Percentiles rank a stretch among this genome's conserved stretches.
These are phyloP conservation scores for Naganishia vaughanmartiniae DNA, from an alignment of 768 basidiomycete genomes.

Conservation along the genomic window DNA sequence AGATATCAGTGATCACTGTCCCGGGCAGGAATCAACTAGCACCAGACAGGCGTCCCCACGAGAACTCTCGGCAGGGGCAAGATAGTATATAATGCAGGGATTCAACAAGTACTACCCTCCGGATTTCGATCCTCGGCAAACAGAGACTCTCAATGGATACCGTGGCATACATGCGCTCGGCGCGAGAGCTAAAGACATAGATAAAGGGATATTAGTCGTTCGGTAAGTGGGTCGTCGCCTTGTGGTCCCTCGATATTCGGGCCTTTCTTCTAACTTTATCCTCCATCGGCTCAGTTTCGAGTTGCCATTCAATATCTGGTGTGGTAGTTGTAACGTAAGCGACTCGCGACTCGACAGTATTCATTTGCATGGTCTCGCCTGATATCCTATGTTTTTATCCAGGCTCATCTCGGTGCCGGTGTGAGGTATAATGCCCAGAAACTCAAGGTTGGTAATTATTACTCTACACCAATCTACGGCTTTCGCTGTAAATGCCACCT, in stretches of 20 bases:
- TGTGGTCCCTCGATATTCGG: neutral
- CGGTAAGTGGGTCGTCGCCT: conserved; percentile 53
- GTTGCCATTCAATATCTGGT: conserved; percentile 72
- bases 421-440: conserved; percentile 99
- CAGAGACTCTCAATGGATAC: conserved; percentile 52
- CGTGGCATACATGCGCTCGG: conserved; percentile 85
- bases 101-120: conserved; percentile 80
- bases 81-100: conserved; percentile 55
- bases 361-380: neutral
- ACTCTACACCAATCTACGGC: conserved; percentile 87
- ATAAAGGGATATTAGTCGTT: conserved; percentile 91
- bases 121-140: conserved; percentile 66
- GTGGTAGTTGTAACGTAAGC: conserved; percentile 74
- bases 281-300: conserved; percentile 63
- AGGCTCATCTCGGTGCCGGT: conserved; percentile 93
- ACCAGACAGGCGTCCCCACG: neutral
- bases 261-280: no score
- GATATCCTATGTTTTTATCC: neutral
- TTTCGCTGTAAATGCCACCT: conserved; percentile 98
- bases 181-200: conserved; percentile 87
- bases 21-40: no score
- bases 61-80: neutral
- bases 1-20: no score
- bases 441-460: conserved; percentile 92
- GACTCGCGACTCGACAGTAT: neutral